Base-by-base conservation (phyloP, 768 basidiomycete genomes). In the Rhodosporidiobolus sp. region DNA sequence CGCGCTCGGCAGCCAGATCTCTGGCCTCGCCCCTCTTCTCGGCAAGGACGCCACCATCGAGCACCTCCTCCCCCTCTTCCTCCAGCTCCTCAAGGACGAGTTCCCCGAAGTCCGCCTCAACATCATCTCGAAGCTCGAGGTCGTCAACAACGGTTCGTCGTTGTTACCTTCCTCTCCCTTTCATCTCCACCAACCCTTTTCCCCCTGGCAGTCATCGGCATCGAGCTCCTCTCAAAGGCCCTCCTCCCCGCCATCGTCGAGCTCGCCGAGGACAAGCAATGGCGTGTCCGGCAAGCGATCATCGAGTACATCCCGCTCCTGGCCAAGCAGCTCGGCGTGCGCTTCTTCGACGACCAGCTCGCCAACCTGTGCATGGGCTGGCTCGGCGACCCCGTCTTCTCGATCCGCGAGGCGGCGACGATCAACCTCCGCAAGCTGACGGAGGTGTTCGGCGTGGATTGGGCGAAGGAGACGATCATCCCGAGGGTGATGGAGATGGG, bases 271-370 rank as follows among this genome's bases (percentile, higher is more conserved):
- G 96, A 99, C 84, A 99, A 98, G 81, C 96, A 96, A 72, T 99
- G 96, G 96, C 90, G 96, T 38, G 95, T 99, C 28, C 90, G 96
- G 77, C 96, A 99, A 82, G 96, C 96, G 14, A 98, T 99, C 83
- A 99, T 99, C 82, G 96, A 98, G 82, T 97, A 99, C 83, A 84
- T 99, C 77, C 96, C 96, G n/a, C 87, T 98, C 30, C 89, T 99
- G 57, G 94, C 96, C 54, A 94, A 90, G n/a, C 96, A 99, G 80
- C 86, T 99, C 67, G 96, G 96, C 65, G 92, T 92, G 78, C 85
- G 89, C 35, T 98, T 98, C 84, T 99, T 99, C 81, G 94, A 99
- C 81, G 96, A 98, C 78, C 92, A 95, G 81, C 87, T 99, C 55
- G 92, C 91, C 35, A 93, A 91, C 78, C 85, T 99, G 38, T 99